Conservation (phyloP, 768 basidiomycete species). For the Nevesoporus exiguus region DNA sequence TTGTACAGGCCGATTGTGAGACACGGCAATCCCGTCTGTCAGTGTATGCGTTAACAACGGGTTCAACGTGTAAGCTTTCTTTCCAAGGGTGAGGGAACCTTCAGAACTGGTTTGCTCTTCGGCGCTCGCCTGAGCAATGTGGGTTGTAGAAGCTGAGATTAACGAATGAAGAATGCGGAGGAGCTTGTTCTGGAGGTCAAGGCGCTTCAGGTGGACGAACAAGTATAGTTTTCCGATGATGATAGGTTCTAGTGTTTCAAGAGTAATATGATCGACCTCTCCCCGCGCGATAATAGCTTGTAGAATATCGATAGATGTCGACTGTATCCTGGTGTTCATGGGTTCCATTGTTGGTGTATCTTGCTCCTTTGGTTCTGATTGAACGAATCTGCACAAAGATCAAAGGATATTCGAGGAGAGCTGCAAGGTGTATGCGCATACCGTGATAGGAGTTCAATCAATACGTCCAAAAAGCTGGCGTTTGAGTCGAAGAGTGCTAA, state of each 20-base stretch:
- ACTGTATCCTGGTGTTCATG: conserved; percentile 65
- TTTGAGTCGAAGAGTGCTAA: conserved; percentile 44
- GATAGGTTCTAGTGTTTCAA: conserved; percentile 65
- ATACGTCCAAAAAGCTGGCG: conserved; percentile 70
- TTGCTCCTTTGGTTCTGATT: conserved; percentile 65
- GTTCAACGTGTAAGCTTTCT: conserved; percentile 51
- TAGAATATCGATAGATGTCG: conserved; percentile 73
- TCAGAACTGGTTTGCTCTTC: conserved; percentile 34
- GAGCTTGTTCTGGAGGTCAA: conserved; percentile 91
- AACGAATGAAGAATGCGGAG: conserved; percentile 87
- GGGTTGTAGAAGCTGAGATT: conserved; percentile 58
- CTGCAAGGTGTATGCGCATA: conserved; percentile 45
- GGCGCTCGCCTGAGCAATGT: conserved; percentile 26
- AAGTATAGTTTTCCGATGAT: conserved; percentile 75
- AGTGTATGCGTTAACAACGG: conserved; percentile 75
- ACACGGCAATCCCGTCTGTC: conserved; percentile 70
- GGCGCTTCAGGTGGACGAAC: conserved; percentile 61
- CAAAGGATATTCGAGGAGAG: not conserved
- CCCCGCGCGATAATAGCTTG: conserved; percentile 81
- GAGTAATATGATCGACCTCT: conserved; percentile 58
- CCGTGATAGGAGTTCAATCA: conserved; percentile 74
- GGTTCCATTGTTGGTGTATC: conserved; percentile 52
- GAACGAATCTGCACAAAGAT: conserved; percentile 53
- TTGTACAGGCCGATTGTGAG: conserved; percentile 71
- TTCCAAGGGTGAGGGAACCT: conserved; percentile 31